phyloP scores from a whole-genome alignment of 2,329 filamentous ascomycete species.

The Ciborinia camelliae region DNA sequence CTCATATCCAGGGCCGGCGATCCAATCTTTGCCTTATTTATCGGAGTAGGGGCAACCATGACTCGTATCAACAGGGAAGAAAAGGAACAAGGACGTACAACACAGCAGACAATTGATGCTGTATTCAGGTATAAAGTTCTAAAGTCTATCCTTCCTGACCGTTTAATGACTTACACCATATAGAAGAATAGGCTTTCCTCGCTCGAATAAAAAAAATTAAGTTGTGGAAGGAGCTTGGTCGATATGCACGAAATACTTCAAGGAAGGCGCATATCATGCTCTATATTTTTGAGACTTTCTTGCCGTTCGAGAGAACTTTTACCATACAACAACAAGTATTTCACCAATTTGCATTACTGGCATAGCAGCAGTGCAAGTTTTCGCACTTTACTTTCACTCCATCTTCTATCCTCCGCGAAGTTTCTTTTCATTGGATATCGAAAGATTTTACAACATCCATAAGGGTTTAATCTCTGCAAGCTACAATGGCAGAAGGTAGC shows the following conservation, averaged over 20 bases:
- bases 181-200: conserved; percentile 25
- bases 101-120: conserved; percentile 35
- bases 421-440: conserved; percentile 12
- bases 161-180: not conserved
- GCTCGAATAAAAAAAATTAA: conserved; percentile 17
- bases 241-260: not conserved
- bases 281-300: not conserved
- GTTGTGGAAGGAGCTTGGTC: conserved; percentile 9
- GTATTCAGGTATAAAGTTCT: conserved; percentile 33
- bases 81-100: conserved; percentile 40
- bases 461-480: not conserved
- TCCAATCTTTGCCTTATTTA: conserved; percentile 51
- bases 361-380: conserved; percentile 11
- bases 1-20: conserved; percentile 46
- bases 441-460: conserved; percentile 9
- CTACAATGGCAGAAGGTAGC: conserved; percentile 15
- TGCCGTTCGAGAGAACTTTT: not conserved
- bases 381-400: conserved; percentile 13
- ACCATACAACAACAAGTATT: conserved; percentile 12
- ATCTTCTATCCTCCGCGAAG: conserved; percentile 9
- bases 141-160: not conserved
- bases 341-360: conserved; percentile 4
- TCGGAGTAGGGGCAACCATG: conserved; percentile 50
- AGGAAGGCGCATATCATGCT: conserved; percentile 13
- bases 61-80: conserved; percentile 54